These are phyloP conservation scores for Echinochloa phyllopogon DNA, from an alignment of 176 grass and related monocot genomes.

Conservation along the genomic window DNA sequence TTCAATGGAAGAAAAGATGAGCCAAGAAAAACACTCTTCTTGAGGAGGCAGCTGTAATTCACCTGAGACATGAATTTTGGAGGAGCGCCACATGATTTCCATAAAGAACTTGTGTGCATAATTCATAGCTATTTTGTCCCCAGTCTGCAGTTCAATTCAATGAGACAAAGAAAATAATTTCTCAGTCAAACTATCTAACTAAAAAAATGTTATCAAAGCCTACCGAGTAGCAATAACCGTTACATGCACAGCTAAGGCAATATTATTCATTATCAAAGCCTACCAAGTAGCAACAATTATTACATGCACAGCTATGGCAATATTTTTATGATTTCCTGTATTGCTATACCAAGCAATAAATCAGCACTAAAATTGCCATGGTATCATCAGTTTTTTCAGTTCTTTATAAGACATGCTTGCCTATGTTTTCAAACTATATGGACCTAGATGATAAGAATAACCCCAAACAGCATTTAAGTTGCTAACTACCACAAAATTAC, in stretches of 20 bases:
- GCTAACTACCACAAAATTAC: slow-evolving; percentile 2
- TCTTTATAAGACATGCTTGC: slow-evolving; percentile 24
- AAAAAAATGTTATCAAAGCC: slow-evolving; percentile 20
- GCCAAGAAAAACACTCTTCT: slow-evolving; percentile 86
- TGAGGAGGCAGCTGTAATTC: slow-evolving; percentile 84
- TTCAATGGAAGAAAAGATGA: slow-evolving; percentile 89
- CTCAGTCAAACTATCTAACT: slow-evolving; percentile 33
- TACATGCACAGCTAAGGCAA: slow-evolving; percentile 3
- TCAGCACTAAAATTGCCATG: neutral
- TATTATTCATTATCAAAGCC: slow-evolving; percentile 19
- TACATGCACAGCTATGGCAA: slow-evolving; percentile 16
- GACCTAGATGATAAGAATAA: neutral
- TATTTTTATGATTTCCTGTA: slow-evolving; percentile 20
- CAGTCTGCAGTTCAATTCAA: slow-evolving; percentile 65
- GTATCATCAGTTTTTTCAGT: slow-evolving; percentile 17
- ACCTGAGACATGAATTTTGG: slow-evolving; percentile 83
- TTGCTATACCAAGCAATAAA: slow-evolving; percentile 25
- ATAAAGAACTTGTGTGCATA: slow-evolving; percentile 82
- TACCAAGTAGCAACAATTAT: neutral
- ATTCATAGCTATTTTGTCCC: slow-evolving; percentile 73
- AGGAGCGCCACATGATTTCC: slow-evolving; percentile 99
- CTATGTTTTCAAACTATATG: slow-evolving; percentile 35
- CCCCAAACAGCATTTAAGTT: slow-evolving; percentile 13
- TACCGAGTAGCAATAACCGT: slow-evolving; percentile 3
- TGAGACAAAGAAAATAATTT: slow-evolving; percentile 41